Conservation (phyloP, 176 grass and related monocot species). For the Cymbopogon citratus region DNA sequence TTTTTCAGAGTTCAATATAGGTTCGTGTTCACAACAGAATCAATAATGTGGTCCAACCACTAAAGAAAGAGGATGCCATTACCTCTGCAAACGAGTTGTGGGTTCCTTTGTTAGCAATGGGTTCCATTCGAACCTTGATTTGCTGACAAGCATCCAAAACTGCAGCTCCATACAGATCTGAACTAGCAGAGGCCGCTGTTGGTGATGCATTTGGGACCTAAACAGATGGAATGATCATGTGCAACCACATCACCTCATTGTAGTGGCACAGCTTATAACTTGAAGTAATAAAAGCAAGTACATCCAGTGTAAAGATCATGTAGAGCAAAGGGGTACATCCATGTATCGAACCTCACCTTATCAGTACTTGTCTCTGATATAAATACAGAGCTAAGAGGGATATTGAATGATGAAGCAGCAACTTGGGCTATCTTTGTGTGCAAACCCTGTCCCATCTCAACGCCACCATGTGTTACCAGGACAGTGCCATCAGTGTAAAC, state of each 20-base stretch:
- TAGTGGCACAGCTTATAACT: not conserved
- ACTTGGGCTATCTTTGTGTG: slow-evolving; percentile 97
- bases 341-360: slow-evolving; percentile 52
- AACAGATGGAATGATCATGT: slow-evolving; percentile 21
- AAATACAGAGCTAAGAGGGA: slow-evolving; percentile 87
- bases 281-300: not conserved
- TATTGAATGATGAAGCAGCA: slow-evolving; percentile 77
- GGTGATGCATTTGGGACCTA: slow-evolving; percentile 95
- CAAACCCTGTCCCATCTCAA: slow-evolving; percentile 99
- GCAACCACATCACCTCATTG: not conserved
- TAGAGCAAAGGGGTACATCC: not conserved
- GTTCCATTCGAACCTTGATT: slow-evolving; percentile 89
- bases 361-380: slow-evolving; percentile 98
- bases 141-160: slow-evolving; percentile 96
- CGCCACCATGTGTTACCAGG: slow-evolving; percentile 95
- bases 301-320: not conserved
- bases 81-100: slow-evolving; percentile 91
- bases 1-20: not conserved
- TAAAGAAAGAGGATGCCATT: slow-evolving; percentile 15
- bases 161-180: slow-evolving; percentile 92
- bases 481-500: slow-evolving; percentile 95
- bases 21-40: not conserved
- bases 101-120: slow-evolving; percentile 52
- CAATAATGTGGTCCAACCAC: not conserved
- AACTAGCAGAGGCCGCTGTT: slow-evolving; percentile 92